Conservation (phyloP, 1,139 yeast genomes). For the Ogataea hybrid region DNA sequence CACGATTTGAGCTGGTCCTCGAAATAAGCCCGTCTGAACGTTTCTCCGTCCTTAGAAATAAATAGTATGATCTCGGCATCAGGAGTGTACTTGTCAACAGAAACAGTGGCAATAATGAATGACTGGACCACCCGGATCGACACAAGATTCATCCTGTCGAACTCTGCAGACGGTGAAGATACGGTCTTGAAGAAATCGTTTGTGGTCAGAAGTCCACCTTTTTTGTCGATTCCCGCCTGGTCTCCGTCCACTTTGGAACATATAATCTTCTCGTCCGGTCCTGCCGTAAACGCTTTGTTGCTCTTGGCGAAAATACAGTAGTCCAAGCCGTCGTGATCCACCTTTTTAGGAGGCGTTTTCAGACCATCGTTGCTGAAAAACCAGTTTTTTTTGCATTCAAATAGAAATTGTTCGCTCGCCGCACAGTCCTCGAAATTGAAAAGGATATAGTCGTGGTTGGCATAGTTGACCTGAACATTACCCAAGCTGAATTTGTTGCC, state of each 20-base stretch:
- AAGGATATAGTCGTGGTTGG: constrained; percentile 25
- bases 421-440: constrained; percentile 18
- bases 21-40: constrained; percentile 53
- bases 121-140: constrained; percentile 49
- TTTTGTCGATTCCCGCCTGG: constrained; percentile 39
- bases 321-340: constrained; percentile 35
- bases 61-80: constrained; percentile 46
- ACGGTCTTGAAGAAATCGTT: constrained; percentile 55
- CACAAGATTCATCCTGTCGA: constrained; percentile 36
- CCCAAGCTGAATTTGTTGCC: neutral
- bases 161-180: constrained; percentile 24
- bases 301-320: constrained; percentile 55
- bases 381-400: constrained; percentile 37
- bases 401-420: neutral
- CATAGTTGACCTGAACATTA: constrained; percentile 26
- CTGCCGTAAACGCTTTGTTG: constrained; percentile 38
- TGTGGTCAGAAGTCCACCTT: constrained; percentile 39
- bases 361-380: constrained; percentile 57
- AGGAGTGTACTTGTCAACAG: constrained; percentile 43
- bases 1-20: constrained; percentile 41
- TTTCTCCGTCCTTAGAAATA: constrained; percentile 57
- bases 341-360: constrained; percentile 38
- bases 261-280: constrained; percentile 44
- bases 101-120: constrained; percentile 53
- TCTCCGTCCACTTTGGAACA: constrained; percentile 47